Base-by-base conservation (phyloP, 1,284 basidiomycete species). In the Stygiomarasmius scandens region DNA sequence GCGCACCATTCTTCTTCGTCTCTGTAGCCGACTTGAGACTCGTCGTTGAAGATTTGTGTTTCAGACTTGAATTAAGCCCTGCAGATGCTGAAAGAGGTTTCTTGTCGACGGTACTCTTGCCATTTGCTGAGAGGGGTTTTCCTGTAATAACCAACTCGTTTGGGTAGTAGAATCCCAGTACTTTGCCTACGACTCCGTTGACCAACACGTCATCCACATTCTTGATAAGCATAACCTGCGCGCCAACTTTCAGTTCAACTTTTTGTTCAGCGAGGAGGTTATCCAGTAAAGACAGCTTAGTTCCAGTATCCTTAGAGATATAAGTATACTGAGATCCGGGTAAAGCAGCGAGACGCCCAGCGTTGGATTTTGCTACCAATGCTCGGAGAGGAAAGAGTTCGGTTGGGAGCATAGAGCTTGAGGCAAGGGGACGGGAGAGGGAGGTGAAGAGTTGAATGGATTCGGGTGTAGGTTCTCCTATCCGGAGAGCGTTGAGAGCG, bases 121-220 rank as follows among this genome's bases (percentile, higher is more conserved):
- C 52, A 50, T 58, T 54, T 2, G 51, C 48, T 45, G 55, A 34
- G 52, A 53, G 10, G 63, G 60, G 34, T 64, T 69, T 47, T 48
- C 29, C 6, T 19, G 32, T 43, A 29, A 23, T n/a, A 24, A 53
- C 49, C 8, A 61, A 49, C 43, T 67, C 34, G 52, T 54, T 10
- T 61, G 66, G 48, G 66, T 69, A 32, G 59, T 63, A 73, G 83
- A 74, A 91, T 0, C 81, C 84, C 12, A 86, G 66, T 5, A 93
- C 80, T 29, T 74, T 77, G 4, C 91, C 90, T 47, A 92, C 83
- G 20, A 83, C 85, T 1, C 91, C 91, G 64, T 93, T 93, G 53
- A 91, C 90, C 1, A 93, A 79, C 49, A 79, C 79, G 6, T 88
- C 83, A 64, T 91, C 89, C 6, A 89, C 68, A 64, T 93, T 93